A percentile compares a stretch with the other conserved stretches of the same genome.
Evolutionary conservation across 2,329 filamentous ascomycete species (phyloP).

Genomic region (Teratosphaeriaceae sp.): DNA sequence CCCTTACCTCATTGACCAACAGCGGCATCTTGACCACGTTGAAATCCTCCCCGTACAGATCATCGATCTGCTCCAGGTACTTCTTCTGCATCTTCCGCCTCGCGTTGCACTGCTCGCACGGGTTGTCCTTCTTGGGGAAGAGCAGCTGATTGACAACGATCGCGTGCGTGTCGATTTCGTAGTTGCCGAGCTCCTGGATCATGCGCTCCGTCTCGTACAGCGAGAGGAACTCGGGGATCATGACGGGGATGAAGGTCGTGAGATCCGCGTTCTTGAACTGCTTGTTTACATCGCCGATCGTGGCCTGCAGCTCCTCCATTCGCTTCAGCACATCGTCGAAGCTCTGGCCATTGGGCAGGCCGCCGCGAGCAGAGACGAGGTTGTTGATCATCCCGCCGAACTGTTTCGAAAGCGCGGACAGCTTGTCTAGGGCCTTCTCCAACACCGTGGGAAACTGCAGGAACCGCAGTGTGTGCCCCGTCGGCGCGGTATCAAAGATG

Average conservation of each 20-base stretch:
- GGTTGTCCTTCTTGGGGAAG: slow-evolving; percentile 77
- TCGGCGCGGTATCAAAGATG: slow-evolving; percentile 97
- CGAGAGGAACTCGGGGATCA: slow-evolving; percentile 93
- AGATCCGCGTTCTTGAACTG: slow-evolving; percentile 97
- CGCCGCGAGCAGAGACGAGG: slow-evolving; percentile 71
- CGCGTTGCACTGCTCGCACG: slow-evolving; percentile 92
- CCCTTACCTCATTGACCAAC: slow-evolving; percentile 88
- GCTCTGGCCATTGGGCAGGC: slow-evolving; percentile 85
- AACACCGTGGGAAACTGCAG: slow-evolving; percentile 96
- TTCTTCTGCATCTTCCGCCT: slow-evolving; percentile 98
- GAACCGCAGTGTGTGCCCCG: slow-evolving; percentile 96
- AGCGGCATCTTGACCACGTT: slow-evolving; percentile 98
- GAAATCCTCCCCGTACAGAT: slow-evolving; percentile 93
- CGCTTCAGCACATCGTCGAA: slow-evolving; percentile 89
- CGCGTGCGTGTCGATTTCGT: slow-evolving; percentile 90
- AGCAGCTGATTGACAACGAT: slow-evolving; percentile 98
- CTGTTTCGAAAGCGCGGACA: slow-evolving; percentile 87
- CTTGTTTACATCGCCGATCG: slow-evolving; percentile 90
- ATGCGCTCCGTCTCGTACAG: slow-evolving; percentile 99
- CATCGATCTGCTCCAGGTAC: slow-evolving; percentile 97
- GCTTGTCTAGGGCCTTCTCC: slow-evolving; percentile 96
- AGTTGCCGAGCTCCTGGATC: slow-evolving; percentile 94
- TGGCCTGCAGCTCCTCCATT: slow-evolving; percentile 87
- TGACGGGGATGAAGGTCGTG: slow-evolving; percentile 96
- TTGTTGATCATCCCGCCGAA: slow-evolving; percentile 95